Evolutionary conservation across 306 rosid genomes (phyloP).

Genomic region (Crotalaria pallida): DNA sequence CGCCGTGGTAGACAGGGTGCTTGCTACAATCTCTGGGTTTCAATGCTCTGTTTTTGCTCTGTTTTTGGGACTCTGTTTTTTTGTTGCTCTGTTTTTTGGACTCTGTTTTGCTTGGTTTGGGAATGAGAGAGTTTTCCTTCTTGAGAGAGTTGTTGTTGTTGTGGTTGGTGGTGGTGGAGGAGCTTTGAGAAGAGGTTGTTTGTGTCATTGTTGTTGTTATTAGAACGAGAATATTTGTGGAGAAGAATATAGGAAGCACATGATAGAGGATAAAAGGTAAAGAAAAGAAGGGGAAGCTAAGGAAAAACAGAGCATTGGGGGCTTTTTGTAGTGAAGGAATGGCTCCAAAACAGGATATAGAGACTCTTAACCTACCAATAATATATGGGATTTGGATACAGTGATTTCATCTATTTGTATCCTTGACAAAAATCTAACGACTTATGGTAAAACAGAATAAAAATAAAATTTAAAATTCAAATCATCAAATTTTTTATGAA

Average conservation of each 20-base stretch:
- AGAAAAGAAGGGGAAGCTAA: not conserved
- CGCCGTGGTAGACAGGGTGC: constrained; percentile 62
- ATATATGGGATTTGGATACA: not conserved
- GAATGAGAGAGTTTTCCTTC: not conserved
- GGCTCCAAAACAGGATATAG: constrained; percentile 29
- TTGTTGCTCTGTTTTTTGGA: constrained; percentile 20
- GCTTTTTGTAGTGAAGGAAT: constrained; percentile 27
- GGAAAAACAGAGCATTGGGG: constrained; percentile 15
- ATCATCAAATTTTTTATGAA: too few species aligned
- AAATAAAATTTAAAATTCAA: too few species aligned
- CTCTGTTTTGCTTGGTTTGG: constrained; percentile 11
- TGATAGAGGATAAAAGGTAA: not conserved
- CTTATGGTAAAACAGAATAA: too few species aligned
- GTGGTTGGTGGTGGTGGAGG: constrained; percentile 17
- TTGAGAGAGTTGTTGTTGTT: not conserved
- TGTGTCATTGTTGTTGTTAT: constrained; percentile 19
- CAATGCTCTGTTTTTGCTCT: constrained; percentile 15
- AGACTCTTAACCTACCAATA: constrained; percentile 49
- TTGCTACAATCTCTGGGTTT: constrained; percentile 29
- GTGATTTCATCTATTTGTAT: too few species aligned
- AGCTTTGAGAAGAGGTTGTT: constrained; percentile 12
- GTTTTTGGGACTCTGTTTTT: constrained; percentile 18
- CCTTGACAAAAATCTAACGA: too few species aligned
- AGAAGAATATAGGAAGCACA: not conserved
- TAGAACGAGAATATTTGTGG: not conserved